Evolutionary conservation across 306 rosid species (phyloP).

Genomic region (Citrullus mucosospermus): DNA sequence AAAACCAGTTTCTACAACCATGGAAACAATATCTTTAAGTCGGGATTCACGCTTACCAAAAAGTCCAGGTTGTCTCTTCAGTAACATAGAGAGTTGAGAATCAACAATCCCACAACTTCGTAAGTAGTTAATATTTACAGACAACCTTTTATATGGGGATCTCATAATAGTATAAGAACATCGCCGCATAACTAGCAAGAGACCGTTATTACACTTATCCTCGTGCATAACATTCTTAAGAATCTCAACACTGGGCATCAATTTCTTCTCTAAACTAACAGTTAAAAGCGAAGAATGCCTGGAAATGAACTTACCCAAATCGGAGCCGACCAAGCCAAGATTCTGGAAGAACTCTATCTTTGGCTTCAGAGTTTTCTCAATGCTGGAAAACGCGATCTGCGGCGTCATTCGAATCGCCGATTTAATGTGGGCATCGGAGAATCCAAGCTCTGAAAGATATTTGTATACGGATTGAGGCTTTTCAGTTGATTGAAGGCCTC

Average conservation of each 20-base stretch:
- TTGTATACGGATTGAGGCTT: constrained; percentile 24
- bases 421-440: constrained; percentile 28
- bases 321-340: constrained; percentile 24
- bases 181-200: constrained; percentile 12
- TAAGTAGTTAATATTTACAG: constrained; percentile 22
- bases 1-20: constrained; percentile 34
- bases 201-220: constrained; percentile 13
- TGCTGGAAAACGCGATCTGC: constrained; percentile 24
- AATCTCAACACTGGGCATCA: constrained; percentile 34
- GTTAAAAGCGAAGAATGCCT: constrained; percentile 21
- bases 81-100: constrained; percentile 27
- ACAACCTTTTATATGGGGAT: constrained; percentile 9
- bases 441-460: constrained; percentile 25
- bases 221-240: constrained; percentile 17
- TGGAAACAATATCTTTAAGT: constrained; percentile 21
- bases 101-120: constrained; percentile 38
- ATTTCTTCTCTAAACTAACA: constrained; percentile 27
- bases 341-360: constrained; percentile 35
- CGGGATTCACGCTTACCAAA: constrained; percentile 12
- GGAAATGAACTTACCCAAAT: constrained; percentile 23
- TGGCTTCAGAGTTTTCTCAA: constrained; percentile 32
- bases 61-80: constrained; percentile 26
- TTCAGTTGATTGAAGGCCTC: neutral
- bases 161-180: constrained; percentile 11
- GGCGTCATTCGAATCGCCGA: constrained; percentile 9